phyloP scores from a whole-genome alignment of 805 yeast genomes.

The Saccharomycopsis oosterbeekiorum region DNA sequence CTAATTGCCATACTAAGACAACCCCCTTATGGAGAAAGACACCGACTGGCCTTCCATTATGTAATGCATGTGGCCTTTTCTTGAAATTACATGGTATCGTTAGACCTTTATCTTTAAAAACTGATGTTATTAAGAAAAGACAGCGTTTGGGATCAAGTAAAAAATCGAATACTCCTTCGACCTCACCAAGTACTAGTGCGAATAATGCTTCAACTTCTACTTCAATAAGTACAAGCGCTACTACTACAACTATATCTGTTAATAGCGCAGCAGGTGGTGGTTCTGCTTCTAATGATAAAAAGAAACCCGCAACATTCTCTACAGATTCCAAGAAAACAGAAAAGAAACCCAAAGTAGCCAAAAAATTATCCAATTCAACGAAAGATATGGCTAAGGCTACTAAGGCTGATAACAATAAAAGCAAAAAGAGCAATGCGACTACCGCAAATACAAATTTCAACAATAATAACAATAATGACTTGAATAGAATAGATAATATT shows the following conservation, averaged over 20 bases:
- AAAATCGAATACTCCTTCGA: neutral
- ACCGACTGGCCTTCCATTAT: slow-evolving; percentile 83
- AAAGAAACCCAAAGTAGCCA: neutral
- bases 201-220: neutral
- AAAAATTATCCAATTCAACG: neutral
- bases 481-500: neutral
- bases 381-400: neutral
- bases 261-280: neutral
- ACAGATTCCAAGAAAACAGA: neutral
- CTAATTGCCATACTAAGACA: slow-evolving; percentile 84
- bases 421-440: neutral
- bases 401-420: neutral
- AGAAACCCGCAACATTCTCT: neutral
- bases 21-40: slow-evolving; percentile 95
- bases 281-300: neutral
- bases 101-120: slow-evolving; percentile 80
- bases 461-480: neutral
- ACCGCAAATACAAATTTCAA: neutral
- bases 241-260: neutral
- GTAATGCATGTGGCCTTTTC: slow-evolving; percentile 95
- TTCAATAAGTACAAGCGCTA: neutral
- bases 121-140: slow-evolving; percentile 87
- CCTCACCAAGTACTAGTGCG: neutral
- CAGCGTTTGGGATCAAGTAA: slow-evolving; percentile 41
- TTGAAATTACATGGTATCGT: slow-evolving; percentile 91